These are phyloP conservation scores for Annona squamosa DNA, from an alignment of 164 flowering plant species.

Conservation along the genomic window DNA sequence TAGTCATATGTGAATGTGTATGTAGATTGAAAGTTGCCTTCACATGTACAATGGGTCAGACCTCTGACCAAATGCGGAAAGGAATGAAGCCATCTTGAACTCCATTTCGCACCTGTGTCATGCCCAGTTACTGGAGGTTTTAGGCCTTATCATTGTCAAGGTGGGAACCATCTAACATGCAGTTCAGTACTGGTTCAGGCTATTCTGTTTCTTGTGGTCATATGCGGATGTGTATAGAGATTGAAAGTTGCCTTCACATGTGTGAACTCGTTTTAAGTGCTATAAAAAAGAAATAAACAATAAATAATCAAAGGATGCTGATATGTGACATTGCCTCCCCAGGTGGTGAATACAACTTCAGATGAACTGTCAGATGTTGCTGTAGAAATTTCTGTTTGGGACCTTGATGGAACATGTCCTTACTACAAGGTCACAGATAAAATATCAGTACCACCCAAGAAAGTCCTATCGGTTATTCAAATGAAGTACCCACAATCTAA, in stretches of 20 bases:
- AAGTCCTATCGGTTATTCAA: constrained; percentile 43
- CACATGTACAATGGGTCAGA: background rate
- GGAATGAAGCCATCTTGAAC: background rate
- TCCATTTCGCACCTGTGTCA: background rate
- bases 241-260: background rate
- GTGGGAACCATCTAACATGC: background rate
- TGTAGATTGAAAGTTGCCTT: background rate
- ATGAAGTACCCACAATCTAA: constrained; percentile 77
- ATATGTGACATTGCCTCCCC: constrained; percentile 6
- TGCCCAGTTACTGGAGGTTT: background rate
- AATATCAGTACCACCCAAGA: constrained; percentile 57
- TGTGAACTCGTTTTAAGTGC: background rate
- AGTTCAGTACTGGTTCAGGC: background rate
- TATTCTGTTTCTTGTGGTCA: background rate
- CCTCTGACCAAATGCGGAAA: background rate
- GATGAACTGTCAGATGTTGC: constrained; percentile 58
- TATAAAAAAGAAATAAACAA: no score
- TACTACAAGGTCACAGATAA: constrained; percentile 56
- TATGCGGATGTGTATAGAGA: background rate
- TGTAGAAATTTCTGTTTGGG: constrained; percentile 91
- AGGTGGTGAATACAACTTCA: constrained; percentile 86
- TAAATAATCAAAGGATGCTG: background rate
- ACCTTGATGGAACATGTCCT: constrained; percentile 75
- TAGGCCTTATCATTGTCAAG: background rate
- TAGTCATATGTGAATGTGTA: background rate